These are phyloP conservation scores for Acanthamoeba comandoni DNA, from an alignment of 208 protist species.

Conservation along the genomic window DNA sequence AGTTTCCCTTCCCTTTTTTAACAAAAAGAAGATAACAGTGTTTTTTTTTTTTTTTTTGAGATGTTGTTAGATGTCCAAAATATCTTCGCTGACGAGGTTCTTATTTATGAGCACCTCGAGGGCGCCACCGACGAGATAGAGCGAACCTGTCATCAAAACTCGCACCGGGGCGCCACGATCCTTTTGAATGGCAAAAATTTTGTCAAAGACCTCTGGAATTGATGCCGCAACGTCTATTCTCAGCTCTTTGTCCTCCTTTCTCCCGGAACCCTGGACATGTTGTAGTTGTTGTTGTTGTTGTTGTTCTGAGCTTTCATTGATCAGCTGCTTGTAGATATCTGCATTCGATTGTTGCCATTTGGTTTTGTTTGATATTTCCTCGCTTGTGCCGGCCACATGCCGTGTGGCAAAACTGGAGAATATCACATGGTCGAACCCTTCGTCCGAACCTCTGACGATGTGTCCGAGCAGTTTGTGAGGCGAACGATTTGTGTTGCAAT, in stretches of 20 bases:
- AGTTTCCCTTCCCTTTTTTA: no score
- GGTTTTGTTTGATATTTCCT: neutral
- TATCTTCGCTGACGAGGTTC: neutral
- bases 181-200: neutral
- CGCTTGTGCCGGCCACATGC: neutral
- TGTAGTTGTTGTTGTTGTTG: no score
- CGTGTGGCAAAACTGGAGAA: conserved; percentile 42
- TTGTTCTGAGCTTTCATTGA: neutral
- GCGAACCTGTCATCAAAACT: conserved; percentile 61
- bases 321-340: neutral
- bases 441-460: neutral
- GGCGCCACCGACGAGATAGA: conserved; percentile 61
- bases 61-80: conserved; percentile 9
- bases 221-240: neutral
- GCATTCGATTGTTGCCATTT: neutral
- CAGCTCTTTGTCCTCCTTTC: no score
- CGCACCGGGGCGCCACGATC: neutral
- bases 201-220: conserved; percentile 28
- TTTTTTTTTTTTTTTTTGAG: neutral
- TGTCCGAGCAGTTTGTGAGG: conserved; percentile 19
- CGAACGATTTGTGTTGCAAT: conserved; percentile 22
- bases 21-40: no score
- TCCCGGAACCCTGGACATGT: no score
- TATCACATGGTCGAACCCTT: conserved; percentile 24
- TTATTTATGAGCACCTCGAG: conserved; percentile 34